Evolutionary conservation across 345 rosid species (phyloP).

Genomic region (Euclidium syriacum): DNA sequence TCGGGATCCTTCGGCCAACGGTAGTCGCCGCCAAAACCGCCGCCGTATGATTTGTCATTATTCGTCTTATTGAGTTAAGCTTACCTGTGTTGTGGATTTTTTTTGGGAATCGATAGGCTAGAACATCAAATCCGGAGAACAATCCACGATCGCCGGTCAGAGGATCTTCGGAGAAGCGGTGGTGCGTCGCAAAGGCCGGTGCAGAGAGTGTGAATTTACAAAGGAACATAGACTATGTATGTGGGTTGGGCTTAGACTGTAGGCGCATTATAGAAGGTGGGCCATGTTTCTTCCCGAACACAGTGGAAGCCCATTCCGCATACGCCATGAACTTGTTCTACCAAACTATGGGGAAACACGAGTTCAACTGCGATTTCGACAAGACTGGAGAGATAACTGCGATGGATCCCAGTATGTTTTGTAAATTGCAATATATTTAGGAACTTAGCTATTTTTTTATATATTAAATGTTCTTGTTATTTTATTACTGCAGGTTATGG

Average conservation of each 20-base stretch:
- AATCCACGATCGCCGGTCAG: constrained; percentile 29
- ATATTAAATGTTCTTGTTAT: neutral
- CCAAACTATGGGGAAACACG: constrained; percentile 46
- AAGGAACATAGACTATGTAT: constrained; percentile 65
- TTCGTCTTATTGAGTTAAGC: constrained; percentile 24
- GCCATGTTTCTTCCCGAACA: constrained; percentile 52
- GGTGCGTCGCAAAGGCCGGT: constrained; percentile 53
- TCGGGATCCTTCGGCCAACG: constrained; percentile 67
- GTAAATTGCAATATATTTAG: neutral
- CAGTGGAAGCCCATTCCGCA: constrained; percentile 63
- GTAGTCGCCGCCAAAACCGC: constrained; percentile 41
- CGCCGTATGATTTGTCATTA: constrained; percentile 28
- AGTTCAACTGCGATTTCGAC: constrained; percentile 54
- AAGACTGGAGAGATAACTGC: constrained; percentile 43
- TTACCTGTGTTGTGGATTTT: no score
- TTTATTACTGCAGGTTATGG: constrained; percentile 22
- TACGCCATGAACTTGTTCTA: constrained; percentile 67
- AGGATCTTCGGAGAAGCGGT: constrained; percentile 20
- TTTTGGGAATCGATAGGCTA: constrained; percentile 35
- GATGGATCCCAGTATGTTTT: constrained; percentile 51
- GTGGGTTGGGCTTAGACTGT: constrained; percentile 55
- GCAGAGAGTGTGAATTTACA: constrained; percentile 50
- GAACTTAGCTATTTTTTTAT: neutral
- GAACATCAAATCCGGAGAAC: constrained; percentile 38
- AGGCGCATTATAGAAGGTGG: constrained; percentile 46